Base-by-base conservation (phyloP, 306 rosid genomes). In the Canavalia gladiata region DNA sequence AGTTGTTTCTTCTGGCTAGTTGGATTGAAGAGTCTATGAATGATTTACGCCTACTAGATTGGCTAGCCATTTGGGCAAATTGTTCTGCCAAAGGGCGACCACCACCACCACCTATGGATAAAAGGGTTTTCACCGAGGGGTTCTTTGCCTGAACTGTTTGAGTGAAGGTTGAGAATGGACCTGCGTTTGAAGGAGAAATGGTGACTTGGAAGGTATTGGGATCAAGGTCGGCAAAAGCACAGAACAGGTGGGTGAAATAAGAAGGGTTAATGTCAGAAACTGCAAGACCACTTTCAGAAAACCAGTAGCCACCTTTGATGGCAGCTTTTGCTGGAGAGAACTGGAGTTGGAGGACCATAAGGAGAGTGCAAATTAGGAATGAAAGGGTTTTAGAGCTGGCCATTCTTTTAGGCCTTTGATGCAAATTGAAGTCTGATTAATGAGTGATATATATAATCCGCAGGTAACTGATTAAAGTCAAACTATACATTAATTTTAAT, bases 21-120 rank as follows among this genome's bases (percentile, higher is more conserved):
- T 49, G n/a, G 1, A 89, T 86, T 0, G 95, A 87, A 35, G 92
- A 89, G 8, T 87, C 89, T 2, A 91, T 84, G 85, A 91, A 89
- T 0, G 89, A 6, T 75, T 84, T 87, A 7, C 95, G 70, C 7
- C 45, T 29, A 0, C 57, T 51, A 62, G 83, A 8, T 9, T 30
- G 35, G 52, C 18, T 76, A 0, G 85, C 79, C 89, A 89, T 91
- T 0, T 30, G 0, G 30, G 92, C 2, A 70, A 69, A 74, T 0
- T 11, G 1, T 0, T 54, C 25, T 7, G 64, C 35, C 50, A 59
- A 12, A 34, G 71, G 6, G 28, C 11, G 3, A 25, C 69, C 64
- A 0, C 37, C 68, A 0, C 82, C 83, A 4, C 90, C 92, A 41
- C 88, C 87, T 33, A 83, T 81, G 52, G 88, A 85, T 29, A 87